Conservation (phyloP, 106 monocot species). For the Cymbidium sinense region DNA sequence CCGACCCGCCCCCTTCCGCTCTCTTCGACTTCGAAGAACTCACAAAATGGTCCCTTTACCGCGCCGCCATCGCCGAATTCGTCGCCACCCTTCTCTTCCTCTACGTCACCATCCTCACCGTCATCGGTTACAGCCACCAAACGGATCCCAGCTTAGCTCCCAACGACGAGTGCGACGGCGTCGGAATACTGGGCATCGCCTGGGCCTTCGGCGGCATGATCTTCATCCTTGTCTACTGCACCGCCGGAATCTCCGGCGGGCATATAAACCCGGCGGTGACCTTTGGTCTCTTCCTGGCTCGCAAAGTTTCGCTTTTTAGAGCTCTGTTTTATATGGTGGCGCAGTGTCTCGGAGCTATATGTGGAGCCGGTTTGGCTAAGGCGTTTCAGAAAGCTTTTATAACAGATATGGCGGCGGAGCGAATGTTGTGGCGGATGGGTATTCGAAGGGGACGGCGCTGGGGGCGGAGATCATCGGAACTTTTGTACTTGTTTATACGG, state of each 20-base stretch:
- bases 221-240: slow-evolving; percentile 95
- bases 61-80: slow-evolving; percentile 46
- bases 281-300: slow-evolving; percentile 64
- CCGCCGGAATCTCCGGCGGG: slow-evolving; percentile 91
- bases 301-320: slow-evolving; percentile 60
- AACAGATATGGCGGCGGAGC: slow-evolving; percentile 53
- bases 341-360: slow-evolving; percentile 67
- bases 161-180: slow-evolving; percentile 55
- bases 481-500: slow-evolving; percentile 64
- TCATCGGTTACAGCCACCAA: slow-evolving; percentile 44
- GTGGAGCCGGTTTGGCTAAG: slow-evolving; percentile 61
- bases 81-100: slow-evolving; percentile 44
- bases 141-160: slow-evolving; percentile 11
- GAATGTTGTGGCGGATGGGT: slow-evolving; percentile 42
- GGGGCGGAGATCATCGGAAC: slow-evolving; percentile 68
- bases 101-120: slow-evolving; percentile 36
- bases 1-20: slow-evolving; percentile 42
- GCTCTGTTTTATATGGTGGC: slow-evolving; percentile 62
- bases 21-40: slow-evolving; percentile 37
- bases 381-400: slow-evolving; percentile 48
- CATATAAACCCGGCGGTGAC: slow-evolving; percentile 83
- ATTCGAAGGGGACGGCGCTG: slow-evolving; percentile 50
- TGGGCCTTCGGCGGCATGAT: slow-evolving; percentile 99
- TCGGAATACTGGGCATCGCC: slow-evolving; percentile 78
- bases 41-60: slow-evolving; percentile 47